Base-by-base conservation (phyloP, 2,329 filamentous ascomycete species). In the Aspergillus sp. region DNA sequence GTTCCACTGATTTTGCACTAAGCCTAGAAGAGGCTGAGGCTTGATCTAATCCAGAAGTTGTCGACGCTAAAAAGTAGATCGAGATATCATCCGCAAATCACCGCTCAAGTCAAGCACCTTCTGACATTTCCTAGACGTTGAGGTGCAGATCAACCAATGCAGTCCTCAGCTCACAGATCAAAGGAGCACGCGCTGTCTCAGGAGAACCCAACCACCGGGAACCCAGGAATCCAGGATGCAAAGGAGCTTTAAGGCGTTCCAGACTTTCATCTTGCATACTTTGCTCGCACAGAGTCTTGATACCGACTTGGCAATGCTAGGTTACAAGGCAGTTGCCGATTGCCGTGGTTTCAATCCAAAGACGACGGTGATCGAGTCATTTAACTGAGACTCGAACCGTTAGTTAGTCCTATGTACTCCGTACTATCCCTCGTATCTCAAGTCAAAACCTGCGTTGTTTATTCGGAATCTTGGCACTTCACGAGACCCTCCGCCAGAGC, bases 151-250 rank as follows among this genome's bases (percentile, higher is more conserved):
- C 52, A 11, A 53, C 38, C 49, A 34, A 60, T 23, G 56, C 54
- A 47, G 5, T 30, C 23, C 52, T 50, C n/a, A 23, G 31, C 28
- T 45, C 54, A 56, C 52, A 57, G 51, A 48, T 45, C 34, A 49
- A 61, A 64, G 28, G 47, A 57, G 63, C 64, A 66, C 57, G 62
- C 62, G 64, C 58, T 63, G 57, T 56, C 23, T 41, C 51, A 47
- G 15, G 15, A 41, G 34, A 41, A 41, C 43, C 46, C 52, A 47
- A 54, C 38, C 34, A n/a, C 19, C 51, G 15, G 23, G 5, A 31
- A 51, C 25, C 30, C 34, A 28, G 25, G 38, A 55, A 7, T 58
- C 45, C 47, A 34, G 49, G 60, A 48, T 17, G 31, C 34, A 50
- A 50, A 45, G 48, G 15, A 56, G 38, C 51, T 55, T 55, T 41